Evolutionary conservation across 1,284 basidiomycete genomes (phyloP).

Genomic region (Uromyces viciae-fabae): DNA sequence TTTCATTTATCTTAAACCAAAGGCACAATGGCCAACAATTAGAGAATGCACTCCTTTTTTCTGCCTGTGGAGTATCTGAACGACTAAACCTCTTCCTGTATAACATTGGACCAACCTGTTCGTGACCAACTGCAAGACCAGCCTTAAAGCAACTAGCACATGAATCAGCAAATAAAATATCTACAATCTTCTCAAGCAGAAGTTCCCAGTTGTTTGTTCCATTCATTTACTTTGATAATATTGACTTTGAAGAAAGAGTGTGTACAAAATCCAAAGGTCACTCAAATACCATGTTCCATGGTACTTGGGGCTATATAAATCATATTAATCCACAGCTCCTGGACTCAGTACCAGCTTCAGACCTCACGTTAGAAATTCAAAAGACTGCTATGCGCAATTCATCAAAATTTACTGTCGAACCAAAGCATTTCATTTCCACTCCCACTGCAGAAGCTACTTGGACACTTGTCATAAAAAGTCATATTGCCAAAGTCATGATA

Average conservation of each 20-base stretch:
- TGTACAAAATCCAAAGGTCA: not conserved
- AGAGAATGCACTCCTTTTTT: not conserved
- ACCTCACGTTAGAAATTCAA: not conserved
- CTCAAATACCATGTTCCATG: not conserved
- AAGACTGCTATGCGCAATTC: not conserved
- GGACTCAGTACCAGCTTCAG: not conserved
- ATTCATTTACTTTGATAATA: not conserved
- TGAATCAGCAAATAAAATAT: not conserved
- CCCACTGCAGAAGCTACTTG: not conserved
- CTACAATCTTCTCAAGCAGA: not conserved
- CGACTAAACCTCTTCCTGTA: not conserved
- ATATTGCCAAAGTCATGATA: not conserved
- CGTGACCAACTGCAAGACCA: not conserved
- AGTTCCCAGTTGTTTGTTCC: not conserved
- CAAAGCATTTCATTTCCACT: not conserved
- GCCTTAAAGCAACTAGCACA: not conserved
- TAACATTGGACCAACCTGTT: not conserved
- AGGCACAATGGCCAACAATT: not conserved
- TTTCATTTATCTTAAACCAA: not conserved
- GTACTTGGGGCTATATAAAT: constrained; percentile 4
- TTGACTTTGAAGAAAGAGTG: not conserved
- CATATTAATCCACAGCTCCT: not conserved
- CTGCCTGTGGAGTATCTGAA: not conserved
- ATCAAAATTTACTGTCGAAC: not conserved
- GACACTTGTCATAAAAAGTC: not conserved